phyloP scores from a whole-genome alignment of 2,329 filamentous ascomycete genomes.

The Nigrospora osmanthi region DNA sequence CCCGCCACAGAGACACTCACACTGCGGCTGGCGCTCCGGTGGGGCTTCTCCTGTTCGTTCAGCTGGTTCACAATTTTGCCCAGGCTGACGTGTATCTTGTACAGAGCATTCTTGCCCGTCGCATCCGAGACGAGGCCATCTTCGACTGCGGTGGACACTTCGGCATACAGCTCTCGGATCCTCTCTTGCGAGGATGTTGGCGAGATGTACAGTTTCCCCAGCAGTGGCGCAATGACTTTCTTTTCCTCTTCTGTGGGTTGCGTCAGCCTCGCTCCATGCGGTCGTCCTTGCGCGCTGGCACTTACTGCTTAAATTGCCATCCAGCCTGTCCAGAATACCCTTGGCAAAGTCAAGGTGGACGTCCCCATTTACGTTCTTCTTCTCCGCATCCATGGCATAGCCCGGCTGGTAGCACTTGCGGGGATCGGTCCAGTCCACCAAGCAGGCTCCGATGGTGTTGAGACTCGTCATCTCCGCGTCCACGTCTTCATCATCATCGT shows the following conservation, averaged over 20 bases:
- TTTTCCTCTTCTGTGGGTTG: conserved; percentile 65
- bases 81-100: conserved; percentile 59
- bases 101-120: conserved; percentile 55
- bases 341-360: conserved; percentile 74
- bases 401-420: conserved; percentile 60
- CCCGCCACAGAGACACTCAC: conserved; percentile 27
- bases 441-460: conserved; percentile 68
- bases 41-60: conserved; percentile 10
- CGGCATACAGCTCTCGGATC: conserved; percentile 48
- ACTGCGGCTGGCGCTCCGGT: conserved; percentile 30
- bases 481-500: conserved; percentile 69
- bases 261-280: not conserved
- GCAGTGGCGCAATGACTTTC: conserved; percentile 68
- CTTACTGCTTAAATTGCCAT: conserved; percentile 61
- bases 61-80: conserved; percentile 60
- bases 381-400: conserved; percentile 44
- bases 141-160: conserved; percentile 56
- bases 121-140: conserved; percentile 51
- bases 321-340: conserved; percentile 68
- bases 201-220: conserved; percentile 76
- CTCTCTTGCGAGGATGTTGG: conserved; percentile 54
- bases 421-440: conserved; percentile 94
- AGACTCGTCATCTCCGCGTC: conserved; percentile 74
- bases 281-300: conserved; percentile 6
- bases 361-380: conserved; percentile 62